Conservation (phyloP, 108 stramenopile genomes). For the Nitzschia sp. region DNA sequence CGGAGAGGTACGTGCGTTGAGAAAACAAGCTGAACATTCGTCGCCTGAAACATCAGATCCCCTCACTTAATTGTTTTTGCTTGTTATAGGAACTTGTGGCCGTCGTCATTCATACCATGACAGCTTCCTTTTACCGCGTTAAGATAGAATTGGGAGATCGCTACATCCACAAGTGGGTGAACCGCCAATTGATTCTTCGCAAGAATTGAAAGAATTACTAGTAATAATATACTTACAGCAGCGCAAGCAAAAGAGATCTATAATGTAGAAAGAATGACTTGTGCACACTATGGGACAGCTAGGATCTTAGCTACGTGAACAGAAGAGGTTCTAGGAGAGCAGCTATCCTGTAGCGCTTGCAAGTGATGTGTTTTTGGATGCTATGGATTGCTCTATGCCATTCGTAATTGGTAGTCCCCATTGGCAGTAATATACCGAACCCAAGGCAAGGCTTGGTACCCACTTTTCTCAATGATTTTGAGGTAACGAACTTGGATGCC, state of each 20-base stretch:
- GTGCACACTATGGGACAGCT: too few relatives aligned
- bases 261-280: too few relatives aligned
- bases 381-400: constrained; percentile 62
- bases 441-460: constrained; percentile 99
- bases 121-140: constrained; percentile 8
- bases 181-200: not conserved
- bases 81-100: not conserved
- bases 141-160: not conserved
- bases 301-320: not conserved
- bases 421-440: constrained; percentile 99
- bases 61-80: not conserved
- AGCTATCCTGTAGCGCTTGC: too few relatives aligned
- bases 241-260: too few relatives aligned
- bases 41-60: too few relatives aligned
- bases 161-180: not conserved
- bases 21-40: too few relatives aligned
- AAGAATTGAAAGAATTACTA: not conserved
- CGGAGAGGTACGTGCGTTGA: not conserved
- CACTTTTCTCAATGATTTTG: constrained; percentile 99
- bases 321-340: too few relatives aligned
- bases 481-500: constrained; percentile 99
- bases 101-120: not conserved
- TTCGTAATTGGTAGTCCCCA: constrained; percentile 97
- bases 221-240: too few relatives aligned
- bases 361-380: too few relatives aligned